A percentile compares a stretch with the other conserved stretches of the same genome.
phyloP scores from a whole-genome alignment of 805 yeast genomes.

The Kodamaea kakaduensis region DNA sequence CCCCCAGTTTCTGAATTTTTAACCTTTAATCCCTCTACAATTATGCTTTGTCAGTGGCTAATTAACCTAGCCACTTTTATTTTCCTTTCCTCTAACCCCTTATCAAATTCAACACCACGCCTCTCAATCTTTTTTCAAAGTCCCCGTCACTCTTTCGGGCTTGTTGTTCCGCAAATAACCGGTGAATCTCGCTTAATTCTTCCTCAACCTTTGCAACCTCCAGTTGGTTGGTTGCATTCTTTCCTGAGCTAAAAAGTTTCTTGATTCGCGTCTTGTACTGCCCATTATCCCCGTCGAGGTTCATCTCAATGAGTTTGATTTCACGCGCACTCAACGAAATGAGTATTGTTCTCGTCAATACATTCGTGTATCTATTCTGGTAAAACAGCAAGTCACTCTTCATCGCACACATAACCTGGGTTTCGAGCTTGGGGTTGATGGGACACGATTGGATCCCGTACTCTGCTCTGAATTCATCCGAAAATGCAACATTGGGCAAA shows the following conservation, averaged over 20 bases:
- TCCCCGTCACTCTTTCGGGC: slow-evolving; percentile 1
- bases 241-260: slow-evolving; percentile 34
- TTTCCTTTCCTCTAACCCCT: too few species aligned
- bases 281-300: slow-evolving; percentile 8
- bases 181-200: slow-evolving; percentile 26
- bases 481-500: slow-evolving; percentile 38
- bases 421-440: slow-evolving; percentile 45
- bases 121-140: slow-evolving; percentile 1
- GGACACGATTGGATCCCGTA: slow-evolving; percentile 55
- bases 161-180: slow-evolving; percentile 11
- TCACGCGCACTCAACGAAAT: slow-evolving; percentile 44
- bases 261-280: slow-evolving; percentile 32
- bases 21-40: too few species aligned
- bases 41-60: too few species aligned
- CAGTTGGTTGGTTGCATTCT: slow-evolving; percentile 31
- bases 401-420: slow-evolving; percentile 48
- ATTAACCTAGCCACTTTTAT: too few species aligned
- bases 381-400: slow-evolving; percentile 46
- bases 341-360: slow-evolving; percentile 36
- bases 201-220: slow-evolving; percentile 24
- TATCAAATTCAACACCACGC: not conserved
- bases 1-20: too few species aligned
- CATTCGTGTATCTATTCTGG: slow-evolving; percentile 32
- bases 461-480: slow-evolving; percentile 51
- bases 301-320: slow-evolving; percentile 42